phyloP scores from a whole-genome alignment of 2,329 filamentous ascomycete species.

The Lachnellula hyalina region DNA sequence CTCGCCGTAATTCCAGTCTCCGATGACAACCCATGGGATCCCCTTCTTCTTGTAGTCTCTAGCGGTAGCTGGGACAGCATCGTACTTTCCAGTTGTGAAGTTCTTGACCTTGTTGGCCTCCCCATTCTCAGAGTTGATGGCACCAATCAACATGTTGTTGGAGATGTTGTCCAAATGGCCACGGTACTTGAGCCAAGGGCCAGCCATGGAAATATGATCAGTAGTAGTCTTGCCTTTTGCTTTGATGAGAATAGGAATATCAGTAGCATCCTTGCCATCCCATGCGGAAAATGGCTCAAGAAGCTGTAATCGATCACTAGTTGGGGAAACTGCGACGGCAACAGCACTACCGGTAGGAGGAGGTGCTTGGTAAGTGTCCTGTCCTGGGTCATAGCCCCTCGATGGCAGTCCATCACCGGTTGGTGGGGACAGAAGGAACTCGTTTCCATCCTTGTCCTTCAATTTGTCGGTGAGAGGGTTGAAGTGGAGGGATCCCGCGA shows the following conservation, averaged over 20 bases:
- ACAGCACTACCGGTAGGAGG: slow-evolving; percentile 71
- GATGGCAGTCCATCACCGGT: slow-evolving; percentile 74
- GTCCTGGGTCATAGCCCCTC: slow-evolving; percentile 82
- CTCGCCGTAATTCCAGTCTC: slow-evolving; percentile 99
- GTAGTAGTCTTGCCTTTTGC: slow-evolving; percentile 93
- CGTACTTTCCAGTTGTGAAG: slow-evolving; percentile 74
- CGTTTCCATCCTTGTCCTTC: slow-evolving; percentile 93
- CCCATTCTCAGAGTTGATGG: slow-evolving; percentile 90
- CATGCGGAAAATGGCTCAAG: slow-evolving; percentile 80
- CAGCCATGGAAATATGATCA: slow-evolving; percentile 96
- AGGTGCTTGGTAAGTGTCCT: slow-evolving; percentile 93
- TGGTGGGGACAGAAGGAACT: slow-evolving; percentile 82
- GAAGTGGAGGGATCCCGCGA: slow-evolving; percentile 83
- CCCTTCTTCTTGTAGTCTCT: slow-evolving; percentile 98
- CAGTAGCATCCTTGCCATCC: slow-evolving; percentile 83
- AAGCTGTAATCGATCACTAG: slow-evolving; percentile 90
- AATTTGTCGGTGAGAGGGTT: slow-evolving; percentile 90
- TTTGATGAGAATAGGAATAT: slow-evolving; percentile 94
- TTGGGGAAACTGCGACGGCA: slow-evolving; percentile 76
- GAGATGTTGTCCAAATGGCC: slow-evolving; percentile 99
- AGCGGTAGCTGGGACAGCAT: slow-evolving; percentile 85
- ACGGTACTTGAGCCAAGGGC: slow-evolving; percentile 97
- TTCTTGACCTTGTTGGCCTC: slow-evolving; percentile 99
- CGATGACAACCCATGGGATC: slow-evolving; percentile 93
- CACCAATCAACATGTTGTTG: slow-evolving; percentile 99